These are phyloP conservation scores for Pseudogymnoascus verrucosus DNA, from an alignment of 2,329 filamentous ascomycete genomes.

Conservation along the genomic window DNA sequence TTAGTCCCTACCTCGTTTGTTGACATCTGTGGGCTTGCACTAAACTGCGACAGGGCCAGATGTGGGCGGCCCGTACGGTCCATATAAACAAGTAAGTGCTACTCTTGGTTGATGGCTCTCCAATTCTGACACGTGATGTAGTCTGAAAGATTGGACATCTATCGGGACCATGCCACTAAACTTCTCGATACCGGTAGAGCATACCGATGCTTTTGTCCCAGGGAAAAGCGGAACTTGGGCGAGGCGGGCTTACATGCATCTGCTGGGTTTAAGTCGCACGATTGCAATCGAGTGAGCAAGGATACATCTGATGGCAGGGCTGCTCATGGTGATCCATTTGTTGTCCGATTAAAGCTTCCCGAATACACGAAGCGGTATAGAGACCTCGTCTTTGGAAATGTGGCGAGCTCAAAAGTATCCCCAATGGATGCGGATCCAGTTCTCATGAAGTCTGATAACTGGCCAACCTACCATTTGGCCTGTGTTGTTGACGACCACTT, in stretches of 20 bases:
- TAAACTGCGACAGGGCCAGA: constrained; percentile 53
- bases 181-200: constrained; percentile 66
- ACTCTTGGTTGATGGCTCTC: neutral
- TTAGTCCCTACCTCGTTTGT: constrained; percentile 24
- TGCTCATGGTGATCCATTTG: constrained; percentile 59
- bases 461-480: constrained; percentile 92
- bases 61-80: constrained; percentile 71
- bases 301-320: constrained; percentile 66
- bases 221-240: constrained; percentile 34
- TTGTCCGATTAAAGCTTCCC: constrained; percentile 67
- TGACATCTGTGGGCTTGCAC: neutral
- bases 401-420: constrained; percentile 24
- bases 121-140: constrained; percentile 29
- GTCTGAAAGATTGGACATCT: constrained; percentile 71
- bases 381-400: constrained; percentile 72
- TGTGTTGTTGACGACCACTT: constrained; percentile 94
- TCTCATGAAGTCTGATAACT: constrained; percentile 82
- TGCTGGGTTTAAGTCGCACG: neutral
- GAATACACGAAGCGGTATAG: constrained; percentile 54
- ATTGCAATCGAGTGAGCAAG: constrained; percentile 56
- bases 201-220: constrained; percentile 88
- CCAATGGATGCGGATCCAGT: constrained; percentile 69
- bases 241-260: constrained; percentile 21
- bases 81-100: constrained; percentile 67
- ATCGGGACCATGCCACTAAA: constrained; percentile 60